Evolutionary conservation across 1,284 basidiomycete genomes (phyloP), one percentile per base, ranked within the genome.

Genomic region (Marasmius tenuissimus): DNA sequence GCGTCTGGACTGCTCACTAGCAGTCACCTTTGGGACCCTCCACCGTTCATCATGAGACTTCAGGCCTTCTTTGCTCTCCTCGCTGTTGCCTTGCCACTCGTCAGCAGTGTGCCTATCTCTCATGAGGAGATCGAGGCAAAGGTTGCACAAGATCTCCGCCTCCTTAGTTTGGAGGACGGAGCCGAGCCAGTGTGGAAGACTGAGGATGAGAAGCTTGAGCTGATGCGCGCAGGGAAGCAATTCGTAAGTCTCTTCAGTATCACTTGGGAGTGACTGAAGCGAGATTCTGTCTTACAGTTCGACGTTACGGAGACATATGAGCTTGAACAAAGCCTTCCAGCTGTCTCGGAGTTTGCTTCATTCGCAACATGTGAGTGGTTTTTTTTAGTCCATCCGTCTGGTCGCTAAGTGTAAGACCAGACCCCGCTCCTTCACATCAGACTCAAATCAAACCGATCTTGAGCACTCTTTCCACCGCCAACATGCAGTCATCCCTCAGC

Each of bases 231-330:
- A 40, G 69, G 72, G 2, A 65, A 69, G 47, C 70, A 76, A 27
- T 78, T 78, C 64, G 77, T 77, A 62, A 56, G 72, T 67, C 16
- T n/a, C 33, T 12, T 37, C n/a, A 33, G 35, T 42, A 10, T 53
- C 38, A 10, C 33, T 16, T 14, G 27, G 8, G 48, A 7, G 52
- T 20, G 45, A 56, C 45, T n/a, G 27, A 45, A 12, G 47, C 14
- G 33, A 56, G 33, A 54, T 14, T 34, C n/a, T 56, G 20, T 18
- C 52, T 22, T 61, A 11, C 47, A 78, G 78, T 78, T 80, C 60
- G 79, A 80, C 65, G 74, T 85, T 39, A 83, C 83, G 0, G 84
- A 86, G 68, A 76, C 80, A 16, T 82, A 85, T 58, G 84, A 85
- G 71, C 71, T 79, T 47, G 74, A 82, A 67, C 76, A 76, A 60